A percentile compares a stretch with the other conserved stretches of the same genome.
These are phyloP conservation scores for Psidium guajava DNA, from an alignment of 345 rosid species.

Conservation along the genomic window DNA sequence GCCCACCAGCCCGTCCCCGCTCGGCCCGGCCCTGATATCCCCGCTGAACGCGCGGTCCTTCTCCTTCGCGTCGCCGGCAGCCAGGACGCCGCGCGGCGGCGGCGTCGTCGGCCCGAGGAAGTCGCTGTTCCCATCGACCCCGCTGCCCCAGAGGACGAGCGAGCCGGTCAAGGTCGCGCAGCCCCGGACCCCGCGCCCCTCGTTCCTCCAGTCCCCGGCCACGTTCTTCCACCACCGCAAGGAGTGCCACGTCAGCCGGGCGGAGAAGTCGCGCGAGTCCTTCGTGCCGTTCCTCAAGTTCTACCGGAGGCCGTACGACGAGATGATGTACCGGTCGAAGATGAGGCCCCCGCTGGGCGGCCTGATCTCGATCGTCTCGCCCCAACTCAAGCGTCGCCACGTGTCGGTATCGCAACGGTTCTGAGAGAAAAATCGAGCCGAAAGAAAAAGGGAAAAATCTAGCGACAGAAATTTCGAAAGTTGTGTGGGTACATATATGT, in stretches of 20 bases:
- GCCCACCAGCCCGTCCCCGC: conserved; percentile 19
- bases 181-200: conserved; percentile 60
- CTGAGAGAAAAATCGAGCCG: conserved; percentile 3
- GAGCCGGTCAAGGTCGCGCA: background rate
- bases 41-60: conserved; percentile 58
- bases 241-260: conserved; percentile 48
- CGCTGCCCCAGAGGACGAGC: conserved; percentile 53
- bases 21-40: conserved; percentile 52
- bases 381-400: conserved; percentile 61
- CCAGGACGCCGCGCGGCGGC: conserved; percentile 35
- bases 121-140: conserved; percentile 64
- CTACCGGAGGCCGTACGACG: conserved; percentile 79
- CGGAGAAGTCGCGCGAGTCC: conserved; percentile 61
- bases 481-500: background rate
- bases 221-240: conserved; percentile 49
- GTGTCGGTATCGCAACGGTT: conserved; percentile 87
- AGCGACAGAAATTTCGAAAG: background rate
- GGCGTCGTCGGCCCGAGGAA: conserved; percentile 17
- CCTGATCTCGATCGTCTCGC: conserved; percentile 74
- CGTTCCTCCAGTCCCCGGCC: conserved; percentile 90
- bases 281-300: conserved; percentile 67
- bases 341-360: conserved; percentile 86
- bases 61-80: conserved; percentile 81
- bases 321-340: conserved; percentile 83
- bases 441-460: background rate